Evolutionary conservation across 805 yeast genomes (phyloP).

Genomic region (Candida piceae): DNA sequence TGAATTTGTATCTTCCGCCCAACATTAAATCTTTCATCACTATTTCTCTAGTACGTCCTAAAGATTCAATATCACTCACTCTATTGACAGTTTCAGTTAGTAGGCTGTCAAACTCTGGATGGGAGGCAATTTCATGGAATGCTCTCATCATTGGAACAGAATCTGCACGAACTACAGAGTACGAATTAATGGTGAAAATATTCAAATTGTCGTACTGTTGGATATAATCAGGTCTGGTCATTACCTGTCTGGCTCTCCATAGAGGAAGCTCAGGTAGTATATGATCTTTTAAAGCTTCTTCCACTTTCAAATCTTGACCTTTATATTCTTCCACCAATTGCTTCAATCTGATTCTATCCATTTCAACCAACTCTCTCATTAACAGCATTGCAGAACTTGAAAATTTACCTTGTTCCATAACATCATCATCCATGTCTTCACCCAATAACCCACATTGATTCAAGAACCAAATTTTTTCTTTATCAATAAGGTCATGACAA

Average conservation of each 20-base stretch:
- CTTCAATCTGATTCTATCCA: slow-evolving; percentile 42
- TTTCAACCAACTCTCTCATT: slow-evolving; percentile 64
- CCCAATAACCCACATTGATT: slow-evolving; percentile 80
- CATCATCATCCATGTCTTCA: slow-evolving; percentile 81
- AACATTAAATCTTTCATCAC: slow-evolving; percentile 62
- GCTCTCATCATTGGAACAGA: slow-evolving; percentile 89
- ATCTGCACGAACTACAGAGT: slow-evolving; percentile 71
- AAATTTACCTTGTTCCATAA: slow-evolving; percentile 78
- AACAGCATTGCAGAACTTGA: slow-evolving; percentile 68
- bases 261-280: slow-evolving; percentile 67
- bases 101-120: slow-evolving; percentile 65
- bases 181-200: slow-evolving; percentile 73
- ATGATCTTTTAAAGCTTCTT: slow-evolving; percentile 35
- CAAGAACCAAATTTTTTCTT: slow-evolving; percentile 81
- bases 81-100: slow-evolving; percentile 61
- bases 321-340: slow-evolving; percentile 22
- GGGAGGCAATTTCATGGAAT: slow-evolving; percentile 68
- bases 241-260: slow-evolving; percentile 79
- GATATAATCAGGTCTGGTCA: slow-evolving; percentile 81
- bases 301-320: slow-evolving; percentile 1
- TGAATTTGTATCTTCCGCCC: slow-evolving; percentile 41
- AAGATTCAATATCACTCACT: slow-evolving; percentile 69
- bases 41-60: slow-evolving; percentile 73
- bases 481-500: slow-evolving; percentile 65
- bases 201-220: slow-evolving; percentile 70